A percentile compares a stretch with the other conserved stretches of the same genome.
Conservation (phyloP, 1,139 yeast genomes). For the Scheffersomyces titani region DNA sequence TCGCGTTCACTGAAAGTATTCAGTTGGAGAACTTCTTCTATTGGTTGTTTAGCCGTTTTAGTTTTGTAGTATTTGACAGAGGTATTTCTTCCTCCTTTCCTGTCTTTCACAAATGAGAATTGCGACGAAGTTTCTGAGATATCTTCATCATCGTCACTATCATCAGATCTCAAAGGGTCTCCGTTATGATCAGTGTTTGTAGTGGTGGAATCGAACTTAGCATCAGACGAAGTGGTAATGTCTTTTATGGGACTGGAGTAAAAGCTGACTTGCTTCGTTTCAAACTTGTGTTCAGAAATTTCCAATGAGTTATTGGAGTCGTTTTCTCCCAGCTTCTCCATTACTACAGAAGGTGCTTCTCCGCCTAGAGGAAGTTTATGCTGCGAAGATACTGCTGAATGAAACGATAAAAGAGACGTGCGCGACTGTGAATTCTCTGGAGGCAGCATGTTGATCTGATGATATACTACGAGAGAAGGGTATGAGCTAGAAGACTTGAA, state of each 20-base stretch:
- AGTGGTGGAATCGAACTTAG: neutral
- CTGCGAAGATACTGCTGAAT: slow-evolving; percentile 1
- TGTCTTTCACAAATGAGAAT: slow-evolving; percentile 60
- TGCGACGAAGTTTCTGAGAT: slow-evolving; percentile 43
- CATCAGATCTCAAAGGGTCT: slow-evolving; percentile 11
- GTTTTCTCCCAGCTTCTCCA: slow-evolving; percentile 3
- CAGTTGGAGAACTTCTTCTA: slow-evolving; percentile 9
- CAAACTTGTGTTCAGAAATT: slow-evolving; percentile 15
- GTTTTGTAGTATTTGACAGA: slow-evolving; percentile 63
- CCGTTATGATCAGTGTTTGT: slow-evolving; percentile 7
- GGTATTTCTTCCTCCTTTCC: slow-evolving; percentile 58
- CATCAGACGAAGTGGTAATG: neutral
- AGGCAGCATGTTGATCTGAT: neutral
- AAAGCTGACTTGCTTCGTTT: slow-evolving; percentile 20
- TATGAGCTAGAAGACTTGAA: slow-evolving; percentile 6
- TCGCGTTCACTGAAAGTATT: slow-evolving; percentile 31
- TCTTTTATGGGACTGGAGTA: slow-evolving; percentile 3
- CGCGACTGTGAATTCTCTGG: slow-evolving; percentile 7
- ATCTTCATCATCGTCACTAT: slow-evolving; percentile 18
- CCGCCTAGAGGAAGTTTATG: neutral
- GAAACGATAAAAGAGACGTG: slow-evolving; percentile 8
- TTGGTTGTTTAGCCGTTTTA: slow-evolving; percentile 18
- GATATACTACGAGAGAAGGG: slow-evolving; percentile 5
- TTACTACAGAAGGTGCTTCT: neutral
- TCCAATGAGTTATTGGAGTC: slow-evolving; percentile 16